Base-by-base conservation (phyloP, 805 yeast genomes). In the Wickerhamomyces subpelliculosus region DNA sequence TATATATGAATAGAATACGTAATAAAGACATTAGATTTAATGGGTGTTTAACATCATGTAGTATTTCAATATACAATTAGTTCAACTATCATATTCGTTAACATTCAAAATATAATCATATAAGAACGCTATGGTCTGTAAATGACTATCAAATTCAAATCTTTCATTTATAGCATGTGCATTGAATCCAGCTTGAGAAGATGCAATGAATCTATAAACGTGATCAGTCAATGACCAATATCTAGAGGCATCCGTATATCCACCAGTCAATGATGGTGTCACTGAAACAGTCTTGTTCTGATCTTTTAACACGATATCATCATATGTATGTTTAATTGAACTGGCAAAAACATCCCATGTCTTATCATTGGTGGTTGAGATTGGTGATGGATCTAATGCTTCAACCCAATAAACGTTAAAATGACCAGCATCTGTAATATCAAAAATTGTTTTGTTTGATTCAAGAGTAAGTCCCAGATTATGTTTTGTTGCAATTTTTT, bases 91-190 rank as follows among this genome's bases (percentile, higher is more conserved):
- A 32, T 36, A 32, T 16, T 41, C 43, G 20, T 43, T 18, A 18
- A 41, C 43, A 24, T 41, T 38, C 19, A 35, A 17, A 8, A 62
- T 59, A 46, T 72, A 75, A 44, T 74, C 72, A 49, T 75, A 75
- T 47, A 69, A 64, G 55, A 75, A 78, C 0, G 79, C 78, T 32
- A 77, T 62, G 9, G 71, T 61, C 41, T 77, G 75, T 45, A 84
- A 57, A 57, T 83, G 90, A n/a, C 71, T 64, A 38, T 70, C 73
- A 41, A 78, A 54, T 13, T 65, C 60, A 33, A 75, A 54, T 45
- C 64, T 69, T 55, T 84, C 93, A 52, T 83, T 72, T 16, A 80
- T 79, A 24, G 83, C 75, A 59, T 83, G 90, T 31, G 68, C 61
- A 32, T 69, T 63, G 24, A 57, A 45, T 26, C 43, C 40, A 11